phyloP scores from a whole-genome alignment of 2,329 filamentous ascomycete genomes.

The Monilinia aucupariae region DNA sequence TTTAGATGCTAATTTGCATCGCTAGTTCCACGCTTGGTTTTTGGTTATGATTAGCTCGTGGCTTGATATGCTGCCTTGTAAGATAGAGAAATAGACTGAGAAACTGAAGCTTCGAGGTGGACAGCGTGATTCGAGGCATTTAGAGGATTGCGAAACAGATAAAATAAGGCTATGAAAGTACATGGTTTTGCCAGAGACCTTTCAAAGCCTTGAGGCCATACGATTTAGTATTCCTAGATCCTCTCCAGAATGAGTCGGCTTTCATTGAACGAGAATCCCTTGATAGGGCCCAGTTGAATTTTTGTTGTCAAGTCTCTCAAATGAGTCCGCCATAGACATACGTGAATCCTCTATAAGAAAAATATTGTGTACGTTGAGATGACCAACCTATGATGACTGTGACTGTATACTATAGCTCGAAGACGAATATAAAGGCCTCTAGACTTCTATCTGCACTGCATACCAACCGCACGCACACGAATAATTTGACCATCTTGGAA shows the following conservation, averaged over 20 bases:
- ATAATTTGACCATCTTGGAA: neutral
- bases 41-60: neutral
- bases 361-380: neutral
- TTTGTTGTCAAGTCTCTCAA: neutral
- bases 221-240: neutral
- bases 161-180: neutral
- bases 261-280: neutral
- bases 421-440: neutral
- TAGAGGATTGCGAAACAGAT: neutral
- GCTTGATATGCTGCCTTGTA: too few relatives aligned
- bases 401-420: neutral
- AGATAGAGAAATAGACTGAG: neutral
- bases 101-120: neutral
- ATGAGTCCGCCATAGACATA: neutral
- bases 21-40: neutral
- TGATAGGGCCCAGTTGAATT: neutral
- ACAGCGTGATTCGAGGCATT: neutral
- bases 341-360: neutral
- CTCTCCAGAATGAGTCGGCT: neutral
- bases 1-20: neutral
- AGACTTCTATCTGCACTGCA: neutral
- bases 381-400: too few relatives aligned
- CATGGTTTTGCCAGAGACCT: too few relatives aligned
- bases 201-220: neutral
- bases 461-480: neutral